These are phyloP conservation scores for Wallacemonas sp. DNA, from an alignment of 208 protist genomes.

Conservation along the genomic window DNA sequence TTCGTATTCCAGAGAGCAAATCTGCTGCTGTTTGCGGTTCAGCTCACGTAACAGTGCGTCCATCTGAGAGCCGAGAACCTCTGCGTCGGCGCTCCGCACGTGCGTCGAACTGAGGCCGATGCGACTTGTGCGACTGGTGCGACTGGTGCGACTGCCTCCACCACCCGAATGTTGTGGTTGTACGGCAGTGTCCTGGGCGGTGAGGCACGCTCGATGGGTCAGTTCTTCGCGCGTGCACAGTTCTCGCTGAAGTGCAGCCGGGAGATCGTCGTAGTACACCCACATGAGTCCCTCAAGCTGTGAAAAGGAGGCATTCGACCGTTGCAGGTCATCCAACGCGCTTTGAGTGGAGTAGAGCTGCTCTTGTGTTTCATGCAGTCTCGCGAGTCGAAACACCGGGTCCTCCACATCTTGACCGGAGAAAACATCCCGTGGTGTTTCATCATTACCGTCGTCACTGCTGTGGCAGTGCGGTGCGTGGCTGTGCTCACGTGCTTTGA, in stretches of 20 bases:
- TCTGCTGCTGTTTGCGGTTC: conserved; percentile 9
- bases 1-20: neutral
- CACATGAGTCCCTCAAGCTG: conserved; percentile 13
- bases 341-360: conserved; percentile 8
- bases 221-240: neutral
- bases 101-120: neutral
- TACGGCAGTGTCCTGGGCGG: too few species aligned
- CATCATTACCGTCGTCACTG: neutral
- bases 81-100: neutral
- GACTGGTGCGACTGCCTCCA: too few species aligned
- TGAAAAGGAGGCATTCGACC: neutral
- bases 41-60: conserved; percentile 10
- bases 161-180: too few species aligned
- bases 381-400: too few species aligned
- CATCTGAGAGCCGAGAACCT: neutral
- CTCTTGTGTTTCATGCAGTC: neutral
- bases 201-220: neutral
- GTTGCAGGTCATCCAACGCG: conserved; percentile 14
- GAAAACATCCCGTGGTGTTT: neutral
- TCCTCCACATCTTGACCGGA: neutral
- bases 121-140: too few species aligned
- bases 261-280: conserved; percentile 21
- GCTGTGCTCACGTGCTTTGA: too few species aligned
- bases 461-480: neutral
- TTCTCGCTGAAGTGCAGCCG: conserved; percentile 4